Base-by-base conservation (phyloP, 305 asterid species). In the Striga hermonthica region DNA sequence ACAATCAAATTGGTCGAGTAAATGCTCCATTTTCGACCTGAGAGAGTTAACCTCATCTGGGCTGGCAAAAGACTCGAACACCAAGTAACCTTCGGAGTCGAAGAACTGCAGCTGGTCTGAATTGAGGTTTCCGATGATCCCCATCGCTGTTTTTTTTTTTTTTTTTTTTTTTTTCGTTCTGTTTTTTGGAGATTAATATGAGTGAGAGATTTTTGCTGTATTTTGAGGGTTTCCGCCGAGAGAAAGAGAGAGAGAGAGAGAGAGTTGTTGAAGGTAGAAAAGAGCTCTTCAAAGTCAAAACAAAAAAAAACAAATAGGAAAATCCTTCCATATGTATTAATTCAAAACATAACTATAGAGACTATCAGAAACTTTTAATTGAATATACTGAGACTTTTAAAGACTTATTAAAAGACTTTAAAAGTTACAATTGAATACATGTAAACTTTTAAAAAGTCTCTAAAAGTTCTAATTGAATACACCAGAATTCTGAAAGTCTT, bases 71-170 rank as follows among this genome's bases (percentile, higher is more conserved):
- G 88, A 93, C 45, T 93, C 95, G 67, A 90, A 61, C 54, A 93
- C 95, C 79, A 93, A 69, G 75, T 88, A 90, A 36, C 99, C 95
- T 60, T 84, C 65, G n/a, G 86, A 74, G 49, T 81, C 72, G 79
- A 87, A 87, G 70, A 80, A 80, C 64, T 83, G 73, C n/a, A 83
- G 78, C 63, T 84, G 90, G 9, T 69, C 63, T 1, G 79, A 58
- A 64, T 65, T 63, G 39, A 84, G 79, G 72, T 60, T 75, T 60
- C 85, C 91, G 48, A 65, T 61, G 31, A 80, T 77, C 28, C 74
- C 88, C 95, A 80, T 84, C n/a, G 9, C 76, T 41, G 15, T 11
- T 14, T 6, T 6, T 1, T 28, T 41, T 12, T 38, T 54, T 5
- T 39, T 64, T 16, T 12, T 12, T 28, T 22, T 22, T 0, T 22